Conservation (phyloP, 2,329 filamentous ascomycete genomes). For the Penicillium sp. region DNA sequence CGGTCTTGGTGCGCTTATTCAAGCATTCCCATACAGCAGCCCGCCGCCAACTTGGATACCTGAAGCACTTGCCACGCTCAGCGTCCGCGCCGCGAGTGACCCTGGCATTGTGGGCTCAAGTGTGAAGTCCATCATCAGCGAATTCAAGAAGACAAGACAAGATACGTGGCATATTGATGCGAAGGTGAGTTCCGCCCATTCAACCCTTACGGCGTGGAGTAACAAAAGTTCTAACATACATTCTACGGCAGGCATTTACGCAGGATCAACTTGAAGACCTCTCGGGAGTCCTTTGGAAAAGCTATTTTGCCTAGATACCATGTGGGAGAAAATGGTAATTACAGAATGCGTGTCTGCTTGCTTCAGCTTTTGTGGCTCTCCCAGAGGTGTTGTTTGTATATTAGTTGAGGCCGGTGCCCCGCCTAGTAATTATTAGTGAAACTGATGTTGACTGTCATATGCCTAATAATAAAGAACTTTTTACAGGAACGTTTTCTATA, state of each 20-base stretch:
- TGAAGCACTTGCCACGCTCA: conserved; percentile 83
- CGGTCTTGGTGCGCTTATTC: conserved; percentile 86
- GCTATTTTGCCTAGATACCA: conserved; percentile 80
- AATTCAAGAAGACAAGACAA: conserved; percentile 99
- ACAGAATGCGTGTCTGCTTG: background rate
- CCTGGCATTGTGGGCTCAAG: conserved; percentile 93
- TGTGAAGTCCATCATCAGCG: conserved; percentile 89
- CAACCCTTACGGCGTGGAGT: background rate
- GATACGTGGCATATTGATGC: conserved; percentile 98
- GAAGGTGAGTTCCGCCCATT: conserved; percentile 68
- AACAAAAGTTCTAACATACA: conserved; percentile 10
- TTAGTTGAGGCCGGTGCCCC: background rate
- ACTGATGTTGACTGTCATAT: background rate
- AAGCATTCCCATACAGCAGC: conserved; percentile 94
- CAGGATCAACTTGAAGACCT: conserved; percentile 91
- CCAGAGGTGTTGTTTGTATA: background rate
- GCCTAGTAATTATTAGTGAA: background rate
- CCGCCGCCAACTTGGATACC: conserved; percentile 95
- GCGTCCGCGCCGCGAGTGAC: conserved; percentile 83
- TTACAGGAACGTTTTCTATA: background rate
- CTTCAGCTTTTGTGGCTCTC: background rate
- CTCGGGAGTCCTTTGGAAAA: conserved; percentile 98
- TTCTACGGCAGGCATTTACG: conserved; percentile 70
- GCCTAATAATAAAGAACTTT: background rate
- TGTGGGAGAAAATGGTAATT: background rate